Evolutionary conservation across 2,329 filamentous ascomycete species (phyloP).

Genomic region (Rugonectria rugulosa): DNA sequence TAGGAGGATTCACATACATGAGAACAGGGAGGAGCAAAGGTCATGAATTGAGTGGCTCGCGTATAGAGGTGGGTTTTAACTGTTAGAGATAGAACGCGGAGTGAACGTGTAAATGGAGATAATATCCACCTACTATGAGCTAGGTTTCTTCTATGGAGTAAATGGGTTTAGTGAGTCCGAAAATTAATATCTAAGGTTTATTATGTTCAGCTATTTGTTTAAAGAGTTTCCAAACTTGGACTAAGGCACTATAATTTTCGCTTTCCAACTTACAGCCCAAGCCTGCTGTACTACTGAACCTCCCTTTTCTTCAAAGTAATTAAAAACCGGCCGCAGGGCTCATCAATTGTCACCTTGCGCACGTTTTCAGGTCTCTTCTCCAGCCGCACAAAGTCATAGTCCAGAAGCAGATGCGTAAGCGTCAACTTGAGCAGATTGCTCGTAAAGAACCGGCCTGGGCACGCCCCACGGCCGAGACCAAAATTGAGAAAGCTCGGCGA

Average conservation of each 20-base stretch:
- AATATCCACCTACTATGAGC: no score
- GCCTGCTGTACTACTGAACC: background rate
- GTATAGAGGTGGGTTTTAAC: background rate
- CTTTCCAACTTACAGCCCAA: background rate
- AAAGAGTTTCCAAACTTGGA: background rate
- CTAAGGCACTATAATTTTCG: background rate
- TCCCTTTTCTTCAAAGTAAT: conserved; percentile 20
- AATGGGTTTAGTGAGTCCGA: no score
- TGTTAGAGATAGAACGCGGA: background rate
- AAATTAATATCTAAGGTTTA: no score
- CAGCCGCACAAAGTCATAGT: conserved; percentile 22
- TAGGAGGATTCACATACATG: background rate
- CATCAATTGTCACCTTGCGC: conserved; percentile 23
- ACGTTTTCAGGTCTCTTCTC: conserved; percentile 19
- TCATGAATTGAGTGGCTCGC: background rate
- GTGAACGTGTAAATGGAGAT: no score
- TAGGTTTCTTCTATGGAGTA: no score
- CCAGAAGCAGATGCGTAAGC: conserved; percentile 18
- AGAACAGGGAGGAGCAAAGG: no score
- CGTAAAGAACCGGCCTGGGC: conserved; percentile 22
- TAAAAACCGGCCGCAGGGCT: conserved; percentile 17
- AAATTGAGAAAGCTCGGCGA: conserved; percentile 24
- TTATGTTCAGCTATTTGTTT: no score
- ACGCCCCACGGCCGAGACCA: conserved; percentile 19
- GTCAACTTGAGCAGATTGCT: conserved; percentile 25